phyloP scores from a whole-genome alignment of 805 yeast species.

The Ascoidea rubescens region DNA sequence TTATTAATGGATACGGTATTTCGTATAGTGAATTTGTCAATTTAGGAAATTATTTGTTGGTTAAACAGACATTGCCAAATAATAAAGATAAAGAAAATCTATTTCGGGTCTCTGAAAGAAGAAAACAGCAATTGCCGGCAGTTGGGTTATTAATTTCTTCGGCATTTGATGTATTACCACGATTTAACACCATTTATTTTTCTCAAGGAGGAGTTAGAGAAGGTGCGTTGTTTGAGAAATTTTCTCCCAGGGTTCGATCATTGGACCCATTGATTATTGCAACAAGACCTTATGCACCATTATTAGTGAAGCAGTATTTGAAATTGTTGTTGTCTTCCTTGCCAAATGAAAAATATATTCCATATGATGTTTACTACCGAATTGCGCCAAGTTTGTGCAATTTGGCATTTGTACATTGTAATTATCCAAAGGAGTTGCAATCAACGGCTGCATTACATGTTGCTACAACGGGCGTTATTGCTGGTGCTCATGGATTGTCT shows the following conservation, averaged over 20 bases:
- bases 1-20: slow-evolving; percentile 56
- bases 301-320: slow-evolving; percentile 42
- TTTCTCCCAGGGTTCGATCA: slow-evolving; percentile 40
- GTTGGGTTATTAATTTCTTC: slow-evolving; percentile 51
- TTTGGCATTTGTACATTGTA: slow-evolving; percentile 61
- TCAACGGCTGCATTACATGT: slow-evolving; percentile 61
- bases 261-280: slow-evolving; percentile 63
- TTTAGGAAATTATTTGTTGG: slow-evolving; percentile 35
- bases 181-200: slow-evolving; percentile 47
- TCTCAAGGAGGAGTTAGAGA: slow-evolving; percentile 72
- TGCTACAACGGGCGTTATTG: slow-evolving; percentile 61
- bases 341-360: slow-evolving; percentile 37
- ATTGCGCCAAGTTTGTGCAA: slow-evolving; percentile 62
- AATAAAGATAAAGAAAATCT: slow-evolving; percentile 25
- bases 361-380: slow-evolving; percentile 40
- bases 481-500: slow-evolving; percentile 64
- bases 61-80: slow-evolving; percentile 34
- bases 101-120: slow-evolving; percentile 53
- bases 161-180: slow-evolving; percentile 46
- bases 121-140: slow-evolving; percentile 57
- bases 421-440: slow-evolving; percentile 65
- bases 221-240: slow-evolving; percentile 52
- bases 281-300: slow-evolving; percentile 58
- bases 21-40: slow-evolving; percentile 35
- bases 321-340: slow-evolving; percentile 40